Conservation (phyloP, 352 stramenopile genomes). For the Phytopythium sindhum region DNA sequence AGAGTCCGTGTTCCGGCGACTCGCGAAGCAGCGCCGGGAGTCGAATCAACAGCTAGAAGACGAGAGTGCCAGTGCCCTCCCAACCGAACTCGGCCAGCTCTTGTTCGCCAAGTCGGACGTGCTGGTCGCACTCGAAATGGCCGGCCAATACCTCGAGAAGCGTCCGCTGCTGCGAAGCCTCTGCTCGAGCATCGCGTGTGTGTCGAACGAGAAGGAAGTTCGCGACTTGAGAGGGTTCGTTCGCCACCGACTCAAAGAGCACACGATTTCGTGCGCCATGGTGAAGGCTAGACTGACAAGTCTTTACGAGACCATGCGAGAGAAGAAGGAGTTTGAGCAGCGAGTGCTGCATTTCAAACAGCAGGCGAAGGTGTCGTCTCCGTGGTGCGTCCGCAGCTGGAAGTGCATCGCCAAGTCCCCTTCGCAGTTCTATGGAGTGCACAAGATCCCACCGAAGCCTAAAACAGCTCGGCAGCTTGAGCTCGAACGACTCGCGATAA, state of each 20-base stretch:
- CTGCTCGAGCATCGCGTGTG: slow-evolving; percentile 49
- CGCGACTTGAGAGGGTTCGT: slow-evolving; percentile 44
- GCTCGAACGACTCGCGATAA: slow-evolving; percentile 19
- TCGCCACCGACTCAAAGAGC: slow-evolving; percentile 44
- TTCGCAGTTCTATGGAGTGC: slow-evolving; percentile 48
- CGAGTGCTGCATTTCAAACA: slow-evolving; percentile 38
- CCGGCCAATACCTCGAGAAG: slow-evolving; percentile 42
- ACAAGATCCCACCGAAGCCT: slow-evolving; percentile 37
- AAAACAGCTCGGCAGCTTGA: slow-evolving; percentile 46
- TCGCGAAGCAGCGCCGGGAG: slow-evolving; percentile 24
- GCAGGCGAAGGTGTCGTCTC: slow-evolving; percentile 41
- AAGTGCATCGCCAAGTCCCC: slow-evolving; percentile 40
- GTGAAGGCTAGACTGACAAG: slow-evolving; percentile 10
- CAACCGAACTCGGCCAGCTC: slow-evolving; percentile 31
- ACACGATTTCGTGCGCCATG: slow-evolving; percentile 31
- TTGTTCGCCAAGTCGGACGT: slow-evolving; percentile 58
- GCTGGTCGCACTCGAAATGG: slow-evolving; percentile 37
- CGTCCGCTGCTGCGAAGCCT: slow-evolving; percentile 52
- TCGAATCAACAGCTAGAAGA: slow-evolving; percentile 13
- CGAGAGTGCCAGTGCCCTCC: background rate
- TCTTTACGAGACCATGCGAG: slow-evolving; percentile 38
- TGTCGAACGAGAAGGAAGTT: slow-evolving; percentile 55
- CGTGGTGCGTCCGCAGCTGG: slow-evolving; percentile 55
- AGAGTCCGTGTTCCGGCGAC: slow-evolving; percentile 41
- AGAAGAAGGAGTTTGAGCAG: slow-evolving; percentile 31